Evolutionary conservation across 768 basidiomycete species (phyloP).

Genomic region (Tubosaeta sp.): DNA sequence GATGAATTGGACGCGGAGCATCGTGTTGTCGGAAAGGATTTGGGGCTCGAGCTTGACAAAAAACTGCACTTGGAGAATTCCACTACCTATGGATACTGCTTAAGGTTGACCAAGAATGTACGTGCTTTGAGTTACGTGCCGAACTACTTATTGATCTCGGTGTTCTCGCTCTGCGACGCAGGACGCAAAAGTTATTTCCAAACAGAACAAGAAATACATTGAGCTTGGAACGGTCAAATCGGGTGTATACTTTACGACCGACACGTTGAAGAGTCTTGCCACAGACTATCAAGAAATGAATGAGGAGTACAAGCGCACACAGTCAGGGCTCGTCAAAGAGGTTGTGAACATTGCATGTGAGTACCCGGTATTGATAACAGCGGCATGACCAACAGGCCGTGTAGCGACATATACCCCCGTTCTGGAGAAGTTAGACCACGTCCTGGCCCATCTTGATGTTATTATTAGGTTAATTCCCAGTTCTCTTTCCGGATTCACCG

Average conservation of each 20-base stretch:
- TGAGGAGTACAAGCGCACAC: conserved; percentile 67
- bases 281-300: conserved; percentile 68
- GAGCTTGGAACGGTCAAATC: conserved; percentile 83
- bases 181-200: conserved; percentile 73
- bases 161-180: conserved; percentile 28
- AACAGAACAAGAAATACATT: conserved; percentile 59
- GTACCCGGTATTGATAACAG: conserved; percentile 18
- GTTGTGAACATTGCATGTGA: conserved; percentile 88
- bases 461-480: conserved; percentile 64
- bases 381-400: neutral
- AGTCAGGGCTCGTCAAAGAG: conserved; percentile 83
- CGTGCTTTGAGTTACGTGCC: conserved; percentile 20
- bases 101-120: conserved; percentile 89
- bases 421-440: conserved; percentile 75
- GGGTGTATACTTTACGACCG: conserved; percentile 87
- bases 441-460: conserved; percentile 89
- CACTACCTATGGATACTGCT: conserved; percentile 84
- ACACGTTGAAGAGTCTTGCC: conserved; percentile 62
- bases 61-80: conserved; percentile 95
- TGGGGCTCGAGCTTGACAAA: conserved; percentile 84
- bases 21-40: conserved; percentile 56
- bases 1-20: conserved; percentile 86
- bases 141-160: neutral
- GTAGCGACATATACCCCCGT: conserved; percentile 92
- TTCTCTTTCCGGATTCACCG: neutral